A percentile compares a stretch with the other conserved stretches of the same genome.
These are phyloP conservation scores for Podaxis sp. DNA, from an alignment of 768 basidiomycete genomes.

Conservation along the genomic window DNA sequence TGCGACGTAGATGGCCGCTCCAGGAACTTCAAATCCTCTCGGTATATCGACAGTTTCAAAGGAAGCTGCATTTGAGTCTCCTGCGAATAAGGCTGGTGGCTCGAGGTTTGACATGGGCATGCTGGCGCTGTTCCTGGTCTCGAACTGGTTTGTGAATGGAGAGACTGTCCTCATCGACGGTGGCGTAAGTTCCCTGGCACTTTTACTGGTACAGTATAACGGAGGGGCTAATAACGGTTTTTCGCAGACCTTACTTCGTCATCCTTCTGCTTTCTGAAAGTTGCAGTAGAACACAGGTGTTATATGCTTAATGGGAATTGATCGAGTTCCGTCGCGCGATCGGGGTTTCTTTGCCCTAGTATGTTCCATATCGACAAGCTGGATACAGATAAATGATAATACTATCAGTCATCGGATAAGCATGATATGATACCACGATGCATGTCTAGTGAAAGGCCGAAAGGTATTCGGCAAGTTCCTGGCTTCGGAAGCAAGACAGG, in stretches of 20 bases:
- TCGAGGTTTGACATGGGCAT: conserved; percentile 42
- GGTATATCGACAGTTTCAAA: conserved; percentile 25
- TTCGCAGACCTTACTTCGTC: conserved; percentile 32
- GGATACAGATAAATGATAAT: too few species aligned
- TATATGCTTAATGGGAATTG: too few species aligned
- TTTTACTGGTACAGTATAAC: neutral
- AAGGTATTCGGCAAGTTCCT: too few species aligned
- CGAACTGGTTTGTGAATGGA: conserved; percentile 49
- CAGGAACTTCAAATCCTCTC: conserved; percentile 23
- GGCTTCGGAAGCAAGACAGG: too few species aligned
- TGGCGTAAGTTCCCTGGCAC: conserved; percentile 34
- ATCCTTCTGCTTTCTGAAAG: conserved; percentile 36
- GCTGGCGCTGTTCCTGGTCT: conserved; percentile 41
- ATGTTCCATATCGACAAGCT: too few species aligned
- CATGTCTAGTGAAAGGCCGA: too few species aligned
- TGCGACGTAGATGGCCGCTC: conserved; percentile 28
- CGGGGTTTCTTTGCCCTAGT: too few species aligned
- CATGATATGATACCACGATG: too few species aligned
- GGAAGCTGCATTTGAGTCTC: conserved; percentile 32
- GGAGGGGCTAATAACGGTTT: neutral
- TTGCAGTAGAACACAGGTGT: neutral
- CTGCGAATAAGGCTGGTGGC: conserved; percentile 33
- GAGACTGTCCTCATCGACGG: conserved; percentile 51
- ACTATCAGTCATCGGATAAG: too few species aligned
- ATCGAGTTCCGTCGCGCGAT: too few species aligned